Conservation (phyloP, 1,284 basidiomycete genomes). For the Malassezia globosa region DNA sequence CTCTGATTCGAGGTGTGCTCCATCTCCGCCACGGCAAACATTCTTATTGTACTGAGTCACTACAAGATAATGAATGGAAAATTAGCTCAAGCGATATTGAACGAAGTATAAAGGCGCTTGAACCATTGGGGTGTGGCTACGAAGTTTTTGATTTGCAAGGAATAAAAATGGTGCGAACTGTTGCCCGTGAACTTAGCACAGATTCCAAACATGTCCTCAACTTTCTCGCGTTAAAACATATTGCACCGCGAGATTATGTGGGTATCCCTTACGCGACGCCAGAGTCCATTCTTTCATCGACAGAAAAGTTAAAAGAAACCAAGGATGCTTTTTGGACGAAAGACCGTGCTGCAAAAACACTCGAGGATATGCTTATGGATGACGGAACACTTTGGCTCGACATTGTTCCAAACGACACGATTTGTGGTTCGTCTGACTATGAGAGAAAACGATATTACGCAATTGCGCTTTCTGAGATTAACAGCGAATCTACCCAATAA, state of each 20-base stretch:
- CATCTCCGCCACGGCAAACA: constrained; percentile 56
- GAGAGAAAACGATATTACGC: constrained; percentile 9
- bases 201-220: constrained; percentile 47
- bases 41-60: not conserved
- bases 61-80: constrained; percentile 6
- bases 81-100: constrained; percentile 72
- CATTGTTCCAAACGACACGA: constrained; percentile 2
- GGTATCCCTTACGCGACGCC: not conserved
- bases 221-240: not conserved
- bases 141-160: constrained; percentile 51
- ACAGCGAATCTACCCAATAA: no score
- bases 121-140: constrained; percentile 80
- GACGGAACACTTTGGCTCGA: constrained; percentile 94
- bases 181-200: constrained; percentile 47
- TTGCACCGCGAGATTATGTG: not conserved
- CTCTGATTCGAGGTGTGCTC: constrained; percentile 67
- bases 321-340: not conserved
- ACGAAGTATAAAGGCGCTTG: constrained; percentile 72
- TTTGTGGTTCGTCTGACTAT: not conserved
- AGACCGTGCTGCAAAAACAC: constrained; percentile 50
- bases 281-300: not conserved
- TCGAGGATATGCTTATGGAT: constrained; percentile 77
- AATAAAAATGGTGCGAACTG: constrained; percentile 48
- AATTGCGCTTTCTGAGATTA: not conserved
- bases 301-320: not conserved